Conservation (phyloP, 2,329 filamentous ascomycete species). For the Colletotrichum brevisporum region DNA sequence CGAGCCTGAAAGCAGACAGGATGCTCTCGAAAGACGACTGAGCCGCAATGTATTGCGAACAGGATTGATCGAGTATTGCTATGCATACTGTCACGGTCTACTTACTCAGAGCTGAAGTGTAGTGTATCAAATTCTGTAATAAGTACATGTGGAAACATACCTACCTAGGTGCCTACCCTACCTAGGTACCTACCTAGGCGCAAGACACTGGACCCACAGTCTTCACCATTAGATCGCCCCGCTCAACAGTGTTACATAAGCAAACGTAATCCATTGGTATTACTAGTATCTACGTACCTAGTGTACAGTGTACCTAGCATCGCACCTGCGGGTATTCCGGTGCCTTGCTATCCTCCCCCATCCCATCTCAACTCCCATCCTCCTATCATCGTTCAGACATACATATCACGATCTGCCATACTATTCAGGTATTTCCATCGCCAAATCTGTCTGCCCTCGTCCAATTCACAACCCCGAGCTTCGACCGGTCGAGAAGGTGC, state of each 20-base stretch:
- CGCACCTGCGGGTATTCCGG: conserved; percentile 19
- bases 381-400: conserved; percentile 31
- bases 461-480: conserved; percentile 27
- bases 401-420: conserved; percentile 28
- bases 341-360: neutral
- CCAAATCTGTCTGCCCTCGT: neutral
- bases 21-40: no score
- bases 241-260: neutral
- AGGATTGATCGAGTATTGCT: no score
- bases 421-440: neutral
- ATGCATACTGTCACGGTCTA: no score
- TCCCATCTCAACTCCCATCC: neutral
- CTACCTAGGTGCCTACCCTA: no score
- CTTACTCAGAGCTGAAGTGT: no score
- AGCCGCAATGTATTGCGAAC: no score
- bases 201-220: neutral
- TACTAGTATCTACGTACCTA: no score
- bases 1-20: no score
- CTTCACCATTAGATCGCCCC: neutral
- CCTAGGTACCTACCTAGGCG: no score
- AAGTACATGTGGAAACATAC: no score
- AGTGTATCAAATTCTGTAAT: no score
- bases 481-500: conserved; percentile 28
- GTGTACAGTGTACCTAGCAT: neutral
- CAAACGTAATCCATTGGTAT: neutral